Percentiles rank a stretch among this genome's conserved stretches.
These are phyloP conservation scores for Dimargaris cristalligena DNA, from an alignment of 192 early-diverging fungal genomes.

Conservation along the genomic window DNA sequence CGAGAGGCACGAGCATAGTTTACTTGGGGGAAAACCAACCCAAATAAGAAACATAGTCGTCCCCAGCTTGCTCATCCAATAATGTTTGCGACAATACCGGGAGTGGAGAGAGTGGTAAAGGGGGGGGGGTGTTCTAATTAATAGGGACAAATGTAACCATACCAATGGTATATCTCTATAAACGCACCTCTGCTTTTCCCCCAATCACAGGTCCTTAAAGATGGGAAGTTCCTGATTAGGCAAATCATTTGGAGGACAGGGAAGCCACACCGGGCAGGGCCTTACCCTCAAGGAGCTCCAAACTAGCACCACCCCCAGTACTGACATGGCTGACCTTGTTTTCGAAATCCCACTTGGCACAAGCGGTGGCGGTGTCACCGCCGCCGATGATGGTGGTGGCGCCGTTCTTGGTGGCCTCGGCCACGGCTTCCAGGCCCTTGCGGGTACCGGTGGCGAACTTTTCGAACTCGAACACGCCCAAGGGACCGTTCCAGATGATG, in stretches of 20 bases:
- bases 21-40: no score
- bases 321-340: conserved; percentile 83
- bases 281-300: conserved; percentile 96
- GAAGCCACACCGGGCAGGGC: conserved; percentile 58
- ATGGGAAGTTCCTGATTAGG: no score
- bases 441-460: conserved; percentile 80
- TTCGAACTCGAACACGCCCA: conserved; percentile 96
- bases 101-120: no score
- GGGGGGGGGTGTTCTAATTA: no score
- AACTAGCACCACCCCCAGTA: conserved; percentile 90
- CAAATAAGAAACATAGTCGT: no score
- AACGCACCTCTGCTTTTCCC: no score
- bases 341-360: conserved; percentile 66
- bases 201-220: no score
- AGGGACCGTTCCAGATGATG: conserved; percentile 95
- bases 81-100: no score
- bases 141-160: no score
- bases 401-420: conserved; percentile 63
- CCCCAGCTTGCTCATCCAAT: no score
- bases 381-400: conserved; percentile 90
- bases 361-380: conserved; percentile 96
- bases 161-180: no score
- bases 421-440: conserved; percentile 67
- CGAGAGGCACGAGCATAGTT: no score
- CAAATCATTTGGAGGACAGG: conserved; percentile 37